Evolutionary conservation across 2,329 filamentous ascomycete genomes (phyloP).

Genomic region (Ramularia endophylla): DNA sequence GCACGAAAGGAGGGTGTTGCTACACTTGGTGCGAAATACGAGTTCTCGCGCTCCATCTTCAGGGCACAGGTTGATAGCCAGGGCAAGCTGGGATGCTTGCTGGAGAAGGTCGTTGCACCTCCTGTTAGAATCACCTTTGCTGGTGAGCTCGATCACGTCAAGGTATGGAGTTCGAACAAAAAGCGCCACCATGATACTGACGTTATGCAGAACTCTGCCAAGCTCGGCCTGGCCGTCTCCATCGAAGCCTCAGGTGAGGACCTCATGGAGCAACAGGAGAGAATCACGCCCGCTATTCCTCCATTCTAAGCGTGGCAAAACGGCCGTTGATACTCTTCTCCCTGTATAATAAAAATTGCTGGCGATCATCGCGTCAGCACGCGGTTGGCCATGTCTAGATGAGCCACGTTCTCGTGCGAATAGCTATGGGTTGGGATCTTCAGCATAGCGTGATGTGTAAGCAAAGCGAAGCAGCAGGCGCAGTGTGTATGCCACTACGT

Average conservation of each 20-base stretch:
- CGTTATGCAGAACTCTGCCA: slow-evolving; percentile 75
- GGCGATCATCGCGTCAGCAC: slow-evolving; percentile 7
- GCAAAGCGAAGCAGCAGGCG: slow-evolving; percentile 7
- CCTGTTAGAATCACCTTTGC: slow-evolving; percentile 92
- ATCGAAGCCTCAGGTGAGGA: slow-evolving; percentile 82
- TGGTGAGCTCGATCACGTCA: slow-evolving; percentile 91
- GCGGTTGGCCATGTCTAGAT: slow-evolving; percentile 12
- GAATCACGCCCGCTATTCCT: slow-evolving; percentile 41
- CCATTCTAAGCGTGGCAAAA: slow-evolving; percentile 25
- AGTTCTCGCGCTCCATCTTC: slow-evolving; percentile 94
- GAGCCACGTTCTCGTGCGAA: slow-evolving; percentile 2
- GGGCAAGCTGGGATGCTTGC: slow-evolving; percentile 83
- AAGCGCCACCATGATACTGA: not conserved
- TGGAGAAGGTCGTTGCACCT: slow-evolving; percentile 94
- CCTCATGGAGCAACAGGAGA: slow-evolving; percentile 71
- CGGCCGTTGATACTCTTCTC: slow-evolving; percentile 13
- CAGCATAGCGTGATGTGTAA: slow-evolving; percentile 11
- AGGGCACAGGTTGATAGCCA: slow-evolving; percentile 92
- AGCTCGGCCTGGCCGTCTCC: slow-evolving; percentile 89
- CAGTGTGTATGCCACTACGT: slow-evolving; percentile 11
- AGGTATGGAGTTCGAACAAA: slow-evolving; percentile 55
- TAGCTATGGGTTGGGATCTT: slow-evolving; percentile 9
- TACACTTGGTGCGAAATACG: slow-evolving; percentile 93
- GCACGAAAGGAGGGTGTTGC: slow-evolving; percentile 81
- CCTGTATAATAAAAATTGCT: slow-evolving; percentile 20